phyloP scores from a whole-genome alignment of 1,284 basidiomycete genomes.

The Puccinia coronata region DNA sequence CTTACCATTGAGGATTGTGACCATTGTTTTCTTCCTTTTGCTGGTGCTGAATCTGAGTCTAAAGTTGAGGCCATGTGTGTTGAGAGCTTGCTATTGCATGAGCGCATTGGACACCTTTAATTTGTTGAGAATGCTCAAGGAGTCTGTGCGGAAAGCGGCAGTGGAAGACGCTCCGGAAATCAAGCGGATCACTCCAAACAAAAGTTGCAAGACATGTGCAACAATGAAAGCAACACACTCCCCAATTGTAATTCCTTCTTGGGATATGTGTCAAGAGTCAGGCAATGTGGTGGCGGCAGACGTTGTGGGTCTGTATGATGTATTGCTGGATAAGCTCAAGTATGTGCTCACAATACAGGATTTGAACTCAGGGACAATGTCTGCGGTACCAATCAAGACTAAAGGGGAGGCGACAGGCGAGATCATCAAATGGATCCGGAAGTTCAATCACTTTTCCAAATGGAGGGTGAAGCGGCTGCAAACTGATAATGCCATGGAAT shows the following conservation, averaged over 20 bases:
- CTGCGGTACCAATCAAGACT: neutral
- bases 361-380: neutral
- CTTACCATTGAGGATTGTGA: too few relatives aligned
- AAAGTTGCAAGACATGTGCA: conserved; percentile 1
- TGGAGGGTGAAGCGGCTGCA: neutral
- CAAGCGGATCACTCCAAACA: too few relatives aligned
- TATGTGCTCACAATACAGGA: neutral
- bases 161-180: too few relatives aligned
- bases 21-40: too few relatives aligned
- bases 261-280: neutral
- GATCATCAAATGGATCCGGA: neutral
- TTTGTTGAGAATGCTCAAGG: too few relatives aligned
- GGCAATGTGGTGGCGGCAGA: neutral
- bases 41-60: too few relatives aligned
- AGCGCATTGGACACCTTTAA: too few relatives aligned
- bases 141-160: too few relatives aligned
- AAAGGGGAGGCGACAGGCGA: neutral
- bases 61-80: too few relatives aligned
- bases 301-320: neutral
- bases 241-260: neutral
- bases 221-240: neutral
- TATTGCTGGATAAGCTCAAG: neutral
- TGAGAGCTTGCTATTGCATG: too few relatives aligned
- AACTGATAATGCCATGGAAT: neutral
- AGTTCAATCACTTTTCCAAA: neutral